Percentiles rank a stretch among this genome's conserved stretches.
Conservation (phyloP, 306 rosid genomes). For the Quercus wislizeni region DNA sequence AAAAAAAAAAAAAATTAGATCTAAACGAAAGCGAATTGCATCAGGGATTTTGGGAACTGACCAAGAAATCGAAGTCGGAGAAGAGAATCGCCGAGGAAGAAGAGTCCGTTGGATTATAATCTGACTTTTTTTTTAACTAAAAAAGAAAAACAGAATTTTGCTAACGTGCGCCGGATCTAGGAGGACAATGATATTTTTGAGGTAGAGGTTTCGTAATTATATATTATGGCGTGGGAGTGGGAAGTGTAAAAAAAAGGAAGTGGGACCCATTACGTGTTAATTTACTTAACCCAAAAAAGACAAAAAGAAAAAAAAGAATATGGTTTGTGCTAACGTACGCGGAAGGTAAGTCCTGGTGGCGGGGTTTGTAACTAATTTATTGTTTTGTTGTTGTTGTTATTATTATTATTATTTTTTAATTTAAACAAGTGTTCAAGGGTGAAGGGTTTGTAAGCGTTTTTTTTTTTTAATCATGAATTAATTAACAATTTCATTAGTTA, state of each 20-base stretch:
- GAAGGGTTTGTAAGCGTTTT: no score
- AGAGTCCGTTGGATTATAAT: not conserved
- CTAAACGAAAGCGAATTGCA: not conserved
- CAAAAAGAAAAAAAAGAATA: not conserved
- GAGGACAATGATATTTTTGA: not conserved
- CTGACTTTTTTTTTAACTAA: not conserved
- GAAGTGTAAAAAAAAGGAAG: no score
- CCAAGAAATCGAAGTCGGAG: constrained; percentile 13
- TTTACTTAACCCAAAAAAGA: no score
- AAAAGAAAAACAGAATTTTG: not conserved
- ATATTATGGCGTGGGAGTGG: no score
- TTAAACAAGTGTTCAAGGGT: no score
- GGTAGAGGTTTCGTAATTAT: no score
- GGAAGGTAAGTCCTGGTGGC: not conserved
- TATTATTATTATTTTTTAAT: no score
- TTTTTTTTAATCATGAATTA: no score
- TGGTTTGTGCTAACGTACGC: not conserved
- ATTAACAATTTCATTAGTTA: no score
- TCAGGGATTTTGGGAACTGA: not conserved
- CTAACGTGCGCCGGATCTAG: constrained; percentile 13
- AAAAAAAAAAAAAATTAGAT: no score
- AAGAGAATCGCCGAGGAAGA: not conserved
- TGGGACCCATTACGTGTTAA: no score
- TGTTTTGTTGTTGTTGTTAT: no score
- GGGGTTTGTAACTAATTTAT: not conserved